Base-by-base conservation (phyloP, 345 rosid genomes). In the Salix brachista region DNA sequence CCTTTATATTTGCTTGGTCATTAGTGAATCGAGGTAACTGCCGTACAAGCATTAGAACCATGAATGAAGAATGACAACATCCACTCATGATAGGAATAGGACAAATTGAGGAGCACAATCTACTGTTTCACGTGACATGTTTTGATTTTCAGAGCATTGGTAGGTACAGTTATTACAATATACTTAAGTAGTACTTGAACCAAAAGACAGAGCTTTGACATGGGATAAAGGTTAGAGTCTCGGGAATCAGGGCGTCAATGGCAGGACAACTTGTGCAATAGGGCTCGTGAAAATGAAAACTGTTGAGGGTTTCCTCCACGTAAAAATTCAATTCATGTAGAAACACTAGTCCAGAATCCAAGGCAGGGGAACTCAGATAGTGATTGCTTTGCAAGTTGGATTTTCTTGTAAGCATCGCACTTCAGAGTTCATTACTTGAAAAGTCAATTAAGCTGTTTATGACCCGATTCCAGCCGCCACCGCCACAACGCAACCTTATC, bases 201-300 rank as follows among this genome's bases (percentile, higher is more conserved):
- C 34, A 26, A 23, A 64, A 67, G 61, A 60, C 30, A 72, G 54
- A 69, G 70, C 12, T 41, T 41, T 41, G 44, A 10, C 85, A 85
- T 81, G 86, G 84, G 83, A 83, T 71, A 77, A 83, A 83, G 80
- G 79, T 83, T 81, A 30, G 41, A 28, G 68, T 46, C 85, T 78
- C 83, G 85, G 71, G 88, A 77, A 81, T 81, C 86, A 83, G 79
- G 86, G 73, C 75, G 73, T 58, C 70, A 71, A 67, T 72, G 69
- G 62, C 67, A 73, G 82, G 75, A 54, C 42, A 70, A 65, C 86
- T 79, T 85, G 88, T 85, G 85, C 82, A 83, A 76, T 21, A 66
- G 25, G 76, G 81, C 86, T 78, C 85, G 88, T 85, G 88, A 85
- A 74, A 71, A 26, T 81, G 44, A 69, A 65, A 83, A 85, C 77